phyloP scores from a whole-genome alignment of 2,329 filamentous ascomycete genomes.

The Claviceps sorghi region DNA sequence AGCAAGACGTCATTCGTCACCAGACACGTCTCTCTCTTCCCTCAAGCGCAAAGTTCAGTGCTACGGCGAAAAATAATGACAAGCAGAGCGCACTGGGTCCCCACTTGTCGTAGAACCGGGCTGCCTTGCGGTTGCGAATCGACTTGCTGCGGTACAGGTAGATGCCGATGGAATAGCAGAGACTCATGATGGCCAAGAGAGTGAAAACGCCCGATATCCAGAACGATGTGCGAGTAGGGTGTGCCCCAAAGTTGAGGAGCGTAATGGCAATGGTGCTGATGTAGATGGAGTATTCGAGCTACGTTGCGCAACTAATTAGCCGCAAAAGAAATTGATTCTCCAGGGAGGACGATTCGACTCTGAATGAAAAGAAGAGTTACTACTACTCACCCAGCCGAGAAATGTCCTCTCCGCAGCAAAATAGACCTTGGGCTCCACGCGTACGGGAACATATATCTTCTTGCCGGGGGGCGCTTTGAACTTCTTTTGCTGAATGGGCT shows the following conservation, averaged over 20 bases:
- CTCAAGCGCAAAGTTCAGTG: slow-evolving; percentile 67
- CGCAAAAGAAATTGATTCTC: neutral
- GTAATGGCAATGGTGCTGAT: slow-evolving; percentile 77
- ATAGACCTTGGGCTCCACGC: slow-evolving; percentile 95
- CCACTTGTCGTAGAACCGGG: slow-evolving; percentile 80
- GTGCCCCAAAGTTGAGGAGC: slow-evolving; percentile 63
- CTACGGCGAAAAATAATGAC: slow-evolving; percentile 58
- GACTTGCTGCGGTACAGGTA: slow-evolving; percentile 81
- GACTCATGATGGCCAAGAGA: slow-evolving; percentile 56
- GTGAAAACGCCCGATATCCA: slow-evolving; percentile 67
- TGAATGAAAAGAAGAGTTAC: neutral
- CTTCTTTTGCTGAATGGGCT: slow-evolving; percentile 40
- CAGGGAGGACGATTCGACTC: too few relatives aligned
- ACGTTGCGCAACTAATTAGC: slow-evolving; percentile 6
- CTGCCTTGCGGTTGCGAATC: slow-evolving; percentile 70
- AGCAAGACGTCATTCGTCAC: slow-evolving; percentile 19
- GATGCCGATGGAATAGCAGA: slow-evolving; percentile 71
- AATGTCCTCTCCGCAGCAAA: slow-evolving; percentile 95
- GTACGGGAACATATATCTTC: slow-evolving; percentile 89
- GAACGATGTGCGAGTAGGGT: slow-evolving; percentile 44
- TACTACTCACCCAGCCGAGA: slow-evolving; percentile 62
- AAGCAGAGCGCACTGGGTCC: slow-evolving; percentile 67
- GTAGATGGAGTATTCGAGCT: slow-evolving; percentile 94
- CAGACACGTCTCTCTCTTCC: slow-evolving; percentile 45
- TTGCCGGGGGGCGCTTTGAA: slow-evolving; percentile 69